Conservation (phyloP, 2,329 filamentous ascomycete species). For the Cercospora sesami region DNA sequence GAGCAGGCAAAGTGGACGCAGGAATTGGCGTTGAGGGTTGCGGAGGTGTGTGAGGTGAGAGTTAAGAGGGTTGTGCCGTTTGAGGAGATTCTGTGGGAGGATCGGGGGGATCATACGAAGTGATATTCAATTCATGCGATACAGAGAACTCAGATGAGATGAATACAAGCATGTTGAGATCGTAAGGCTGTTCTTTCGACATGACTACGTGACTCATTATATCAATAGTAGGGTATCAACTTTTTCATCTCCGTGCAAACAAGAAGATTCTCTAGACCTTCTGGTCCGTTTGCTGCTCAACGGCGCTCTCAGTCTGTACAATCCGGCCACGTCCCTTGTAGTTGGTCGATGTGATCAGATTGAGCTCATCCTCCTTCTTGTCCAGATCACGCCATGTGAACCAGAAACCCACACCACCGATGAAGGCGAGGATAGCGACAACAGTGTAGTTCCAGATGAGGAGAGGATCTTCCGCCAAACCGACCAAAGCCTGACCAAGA, state of each 20-base stretch:
- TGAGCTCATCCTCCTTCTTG: conserved; percentile 66
- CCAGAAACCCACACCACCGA: conserved; percentile 68
- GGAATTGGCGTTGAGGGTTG: conserved; percentile 20
- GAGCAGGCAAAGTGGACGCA: conserved; percentile 17
- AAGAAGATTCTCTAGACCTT: not conserved
- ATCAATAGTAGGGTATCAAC: conserved; percentile 1
- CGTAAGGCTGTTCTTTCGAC: not conserved
- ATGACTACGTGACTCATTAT: not conserved
- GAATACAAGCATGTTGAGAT: not conserved
- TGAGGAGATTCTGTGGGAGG: conserved; percentile 21
- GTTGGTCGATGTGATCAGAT: conserved; percentile 53
- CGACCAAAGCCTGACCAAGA: conserved; percentile 62
- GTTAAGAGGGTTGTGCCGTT: conserved; percentile 10
- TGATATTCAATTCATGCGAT: no score
- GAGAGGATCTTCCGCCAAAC: conserved; percentile 62
- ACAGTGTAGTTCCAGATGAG: conserved; percentile 68
- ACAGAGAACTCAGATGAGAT: no score
- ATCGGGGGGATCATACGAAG: conserved; percentile 14
- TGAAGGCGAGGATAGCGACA: conserved; percentile 61
- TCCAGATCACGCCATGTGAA: conserved; percentile 66
- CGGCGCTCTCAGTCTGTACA: not conserved
- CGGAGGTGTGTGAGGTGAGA: conserved; percentile 14
- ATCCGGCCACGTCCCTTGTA: conserved; percentile 29
- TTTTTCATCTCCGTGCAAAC: not conserved
- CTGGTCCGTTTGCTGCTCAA: not conserved